Evolutionary conservation across 176 grass and related monocot genomes (phyloP).

Genomic region (Urochloa ruziziensis): DNA sequence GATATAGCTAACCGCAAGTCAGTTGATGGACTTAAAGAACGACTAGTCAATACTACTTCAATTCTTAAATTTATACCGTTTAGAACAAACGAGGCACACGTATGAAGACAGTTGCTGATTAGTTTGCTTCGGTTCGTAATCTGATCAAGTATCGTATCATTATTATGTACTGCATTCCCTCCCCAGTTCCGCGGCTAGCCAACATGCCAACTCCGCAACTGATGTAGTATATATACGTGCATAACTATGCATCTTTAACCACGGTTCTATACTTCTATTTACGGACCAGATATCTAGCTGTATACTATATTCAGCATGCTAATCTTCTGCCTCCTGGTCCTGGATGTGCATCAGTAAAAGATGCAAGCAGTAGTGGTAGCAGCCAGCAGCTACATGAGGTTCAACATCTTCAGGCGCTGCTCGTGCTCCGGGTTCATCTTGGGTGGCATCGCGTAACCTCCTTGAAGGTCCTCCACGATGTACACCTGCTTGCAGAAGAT

Average conservation of each 20-base stretch:
- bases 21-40: not conserved
- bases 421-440: constrained; percentile 73
- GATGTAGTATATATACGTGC: not conserved
- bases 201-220: not conserved
- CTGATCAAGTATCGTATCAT: not conserved
- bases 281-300: not conserved
- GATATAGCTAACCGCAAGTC: not conserved
- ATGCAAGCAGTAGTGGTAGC: too few species aligned
- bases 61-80: too few species aligned
- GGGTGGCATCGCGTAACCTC: constrained; percentile 51
- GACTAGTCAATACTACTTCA: not conserved
- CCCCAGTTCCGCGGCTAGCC: not conserved
- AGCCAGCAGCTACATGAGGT: constrained; percentile 50
- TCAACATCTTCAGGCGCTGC: constrained; percentile 57
- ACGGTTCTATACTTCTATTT: not conserved
- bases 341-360: not conserved
- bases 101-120: not conserved
- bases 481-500: not conserved
- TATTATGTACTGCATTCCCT: not conserved
- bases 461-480: constrained; percentile 57
- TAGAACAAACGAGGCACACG: not conserved
- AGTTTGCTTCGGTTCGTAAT: not conserved
- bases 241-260: not conserved
- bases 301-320: not conserved
- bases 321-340: constrained; percentile 32